Conservation (phyloP, 1,139 yeast genomes). For the Kodamaea fungicola region DNA sequence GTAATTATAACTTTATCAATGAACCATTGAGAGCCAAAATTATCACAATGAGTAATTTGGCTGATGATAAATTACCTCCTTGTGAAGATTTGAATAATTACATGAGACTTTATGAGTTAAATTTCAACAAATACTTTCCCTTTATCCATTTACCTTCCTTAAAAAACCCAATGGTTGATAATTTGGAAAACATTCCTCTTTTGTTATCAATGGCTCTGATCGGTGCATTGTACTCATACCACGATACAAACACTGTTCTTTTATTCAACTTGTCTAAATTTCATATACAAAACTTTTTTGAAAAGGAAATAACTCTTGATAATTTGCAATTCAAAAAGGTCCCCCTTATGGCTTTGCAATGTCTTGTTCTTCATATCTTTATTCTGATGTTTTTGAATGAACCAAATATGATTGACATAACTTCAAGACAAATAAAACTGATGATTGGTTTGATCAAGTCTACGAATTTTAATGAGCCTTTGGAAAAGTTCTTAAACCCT, state of each 20-base stretch:
- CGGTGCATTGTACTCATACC: conserved; percentile 85
- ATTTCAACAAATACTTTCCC: conserved; percentile 78
- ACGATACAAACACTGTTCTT: conserved; percentile 70
- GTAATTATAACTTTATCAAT: conserved; percentile 31
- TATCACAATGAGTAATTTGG: conserved; percentile 47
- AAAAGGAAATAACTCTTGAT: conserved; percentile 46
- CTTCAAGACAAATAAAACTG: conserved; percentile 72
- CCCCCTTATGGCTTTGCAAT: conserved; percentile 87
- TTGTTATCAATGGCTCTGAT: conserved; percentile 81
- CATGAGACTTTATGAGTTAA: conserved; percentile 64
- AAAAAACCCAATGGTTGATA: conserved; percentile 50
- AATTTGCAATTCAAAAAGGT: conserved; percentile 56
- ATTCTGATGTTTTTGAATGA: conserved; percentile 83
- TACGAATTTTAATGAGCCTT: conserved; percentile 70
- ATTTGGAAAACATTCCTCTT: conserved; percentile 67
- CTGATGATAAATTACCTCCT: conserved; percentile 64
- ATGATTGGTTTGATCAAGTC: conserved; percentile 76
- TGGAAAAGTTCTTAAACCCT: conserved; percentile 59
- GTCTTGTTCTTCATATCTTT: conserved; percentile 75
- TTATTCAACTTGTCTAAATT: conserved; percentile 76
- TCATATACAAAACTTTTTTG: conserved; percentile 74
- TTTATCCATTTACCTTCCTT: conserved; percentile 76
- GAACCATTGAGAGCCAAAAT: conserved; percentile 54
- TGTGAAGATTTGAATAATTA: conserved; percentile 72
- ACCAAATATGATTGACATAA: conserved; percentile 64